phyloP scores from a whole-genome alignment of 164 flowering plant species.

The Cinnamomum chago region DNA sequence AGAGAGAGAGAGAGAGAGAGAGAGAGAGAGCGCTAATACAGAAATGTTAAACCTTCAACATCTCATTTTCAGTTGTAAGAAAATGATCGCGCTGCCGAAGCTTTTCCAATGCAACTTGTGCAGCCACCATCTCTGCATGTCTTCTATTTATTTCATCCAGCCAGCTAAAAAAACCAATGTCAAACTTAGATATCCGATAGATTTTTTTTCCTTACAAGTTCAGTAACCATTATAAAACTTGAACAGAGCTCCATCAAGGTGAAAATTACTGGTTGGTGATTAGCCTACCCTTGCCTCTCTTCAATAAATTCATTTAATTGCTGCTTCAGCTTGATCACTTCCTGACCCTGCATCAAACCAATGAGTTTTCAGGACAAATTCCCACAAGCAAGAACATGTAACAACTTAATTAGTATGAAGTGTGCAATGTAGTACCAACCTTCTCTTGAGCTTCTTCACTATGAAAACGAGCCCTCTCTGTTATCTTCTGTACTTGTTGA shows the following conservation, averaged over 20 bases:
- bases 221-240: background rate
- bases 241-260: background rate
- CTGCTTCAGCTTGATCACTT: slow-evolving; percentile 56
- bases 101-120: slow-evolving; percentile 63
- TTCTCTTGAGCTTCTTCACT: slow-evolving; percentile 42
- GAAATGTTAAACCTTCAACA: slow-evolving; percentile 40
- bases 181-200: slow-evolving; percentile 8
- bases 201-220: background rate
- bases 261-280: slow-evolving; percentile 1
- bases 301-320: slow-evolving; percentile 72
- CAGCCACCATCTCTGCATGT: slow-evolving; percentile 74
- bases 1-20: too few species aligned
- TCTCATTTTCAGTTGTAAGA: slow-evolving; percentile 68
- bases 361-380: background rate
- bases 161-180: slow-evolving; percentile 55
- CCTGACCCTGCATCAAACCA: slow-evolving; percentile 57
- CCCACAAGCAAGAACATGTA: background rate
- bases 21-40: too few species aligned
- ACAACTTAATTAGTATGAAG: too few species aligned
- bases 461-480: slow-evolving; percentile 43
- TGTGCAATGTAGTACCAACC: slow-evolving; percentile 32
- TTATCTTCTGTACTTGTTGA: slow-evolving; percentile 25
- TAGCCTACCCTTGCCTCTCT: slow-evolving; percentile 69
- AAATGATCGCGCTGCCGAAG: slow-evolving; percentile 63
- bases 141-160: slow-evolving; percentile 82